A percentile compares a stretch with the other conserved stretches of the same genome.
These are phyloP conservation scores for Echinosophora koreensis DNA, from an alignment of 306 rosid genomes.

Conservation along the genomic window DNA sequence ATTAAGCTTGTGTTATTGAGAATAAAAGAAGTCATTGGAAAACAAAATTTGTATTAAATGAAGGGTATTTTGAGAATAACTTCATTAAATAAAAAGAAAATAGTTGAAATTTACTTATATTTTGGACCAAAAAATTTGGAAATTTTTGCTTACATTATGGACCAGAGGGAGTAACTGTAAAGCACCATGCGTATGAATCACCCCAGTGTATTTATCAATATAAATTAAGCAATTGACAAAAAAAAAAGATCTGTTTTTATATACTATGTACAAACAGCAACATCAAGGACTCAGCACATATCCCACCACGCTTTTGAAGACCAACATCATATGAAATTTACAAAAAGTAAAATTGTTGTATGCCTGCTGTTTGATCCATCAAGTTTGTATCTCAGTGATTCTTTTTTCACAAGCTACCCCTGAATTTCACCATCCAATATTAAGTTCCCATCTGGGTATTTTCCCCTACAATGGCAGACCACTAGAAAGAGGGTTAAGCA, in stretches of 20 bases:
- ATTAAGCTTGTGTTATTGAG: too few relatives aligned
- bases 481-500: slow-evolving; percentile 40
- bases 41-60: too few relatives aligned
- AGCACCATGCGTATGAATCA: not conserved
- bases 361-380: slow-evolving; percentile 35
- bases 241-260: not conserved
- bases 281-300: slow-evolving; percentile 2
- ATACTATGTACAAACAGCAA: slow-evolving; percentile 35
- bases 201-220: not conserved
- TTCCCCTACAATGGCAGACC: slow-evolving; percentile 39
- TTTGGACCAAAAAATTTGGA: too few relatives aligned
- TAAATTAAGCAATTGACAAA: slow-evolving; percentile 5
- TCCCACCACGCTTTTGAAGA: slow-evolving; percentile 42
- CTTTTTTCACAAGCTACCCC: slow-evolving; percentile 39
- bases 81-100: too few relatives aligned
- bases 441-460: slow-evolving; percentile 24
- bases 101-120: too few relatives aligned
- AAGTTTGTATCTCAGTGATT: slow-evolving; percentile 30
- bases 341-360: slow-evolving; percentile 16
- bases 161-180: too few relatives aligned
- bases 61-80: too few relatives aligned
- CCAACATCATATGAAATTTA: slow-evolving; percentile 37
- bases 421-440: slow-evolving; percentile 38
- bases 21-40: too few relatives aligned
- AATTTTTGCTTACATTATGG: too few relatives aligned